These are phyloP conservation scores for Scutellaria minor DNA, from an alignment of 257 asterid genomes.

Conservation along the genomic window DNA sequence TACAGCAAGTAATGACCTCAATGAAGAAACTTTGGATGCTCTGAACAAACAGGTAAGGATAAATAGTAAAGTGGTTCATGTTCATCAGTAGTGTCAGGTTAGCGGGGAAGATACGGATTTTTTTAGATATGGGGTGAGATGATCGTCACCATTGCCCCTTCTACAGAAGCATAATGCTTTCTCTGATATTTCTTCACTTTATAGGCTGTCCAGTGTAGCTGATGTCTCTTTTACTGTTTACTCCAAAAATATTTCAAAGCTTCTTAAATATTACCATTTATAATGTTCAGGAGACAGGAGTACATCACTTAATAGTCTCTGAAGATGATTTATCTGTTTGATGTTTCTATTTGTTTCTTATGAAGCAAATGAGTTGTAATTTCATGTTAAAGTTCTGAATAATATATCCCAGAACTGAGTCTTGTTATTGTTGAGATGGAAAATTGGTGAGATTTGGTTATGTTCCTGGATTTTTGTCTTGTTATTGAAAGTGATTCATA, in stretches of 20 bases:
- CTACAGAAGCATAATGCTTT: background rate
- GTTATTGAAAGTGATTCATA: background rate
- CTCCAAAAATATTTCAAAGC: constrained; percentile 1
- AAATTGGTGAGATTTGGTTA: background rate
- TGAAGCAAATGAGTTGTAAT: background rate
- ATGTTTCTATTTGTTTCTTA: background rate
- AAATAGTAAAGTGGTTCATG: constrained; percentile 16
- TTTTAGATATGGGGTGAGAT: background rate
- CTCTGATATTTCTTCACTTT: constrained; percentile 11
- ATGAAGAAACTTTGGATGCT: constrained; percentile 96
- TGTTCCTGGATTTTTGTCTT: background rate
- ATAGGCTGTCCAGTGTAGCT: background rate
- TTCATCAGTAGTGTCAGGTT: background rate
- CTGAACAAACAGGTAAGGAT: constrained; percentile 82
- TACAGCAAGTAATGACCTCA: constrained; percentile 94
- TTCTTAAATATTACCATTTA: background rate
- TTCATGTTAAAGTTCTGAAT: background rate
- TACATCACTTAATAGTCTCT: background rate
- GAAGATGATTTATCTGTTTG: background rate
- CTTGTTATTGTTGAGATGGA: background rate
- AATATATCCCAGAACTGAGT: background rate
- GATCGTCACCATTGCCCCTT: background rate
- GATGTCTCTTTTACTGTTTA: constrained; percentile 11
- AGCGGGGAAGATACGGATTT: background rate
- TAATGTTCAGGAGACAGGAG: background rate